Percentiles rank a stretch among this genome's conserved stretches.
These are phyloP conservation scores for Inonotus hispidus DNA, from an alignment of 1,284 basidiomycete species.

Conservation along the genomic window DNA sequence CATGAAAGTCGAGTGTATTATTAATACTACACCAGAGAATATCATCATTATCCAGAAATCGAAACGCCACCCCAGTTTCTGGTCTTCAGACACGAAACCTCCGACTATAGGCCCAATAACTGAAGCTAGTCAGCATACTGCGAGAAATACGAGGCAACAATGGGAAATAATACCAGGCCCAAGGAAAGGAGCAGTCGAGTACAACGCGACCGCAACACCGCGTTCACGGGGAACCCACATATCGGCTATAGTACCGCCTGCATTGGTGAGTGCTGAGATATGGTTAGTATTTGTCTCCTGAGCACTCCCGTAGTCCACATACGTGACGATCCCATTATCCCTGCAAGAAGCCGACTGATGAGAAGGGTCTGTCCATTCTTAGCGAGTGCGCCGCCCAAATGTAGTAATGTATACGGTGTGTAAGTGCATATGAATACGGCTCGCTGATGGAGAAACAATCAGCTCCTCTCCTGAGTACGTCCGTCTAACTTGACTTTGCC, in stretches of 20 bases:
- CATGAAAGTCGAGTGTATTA: conserved; percentile 40
- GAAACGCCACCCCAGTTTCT: conserved; percentile 56
- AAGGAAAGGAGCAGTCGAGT: conserved; percentile 64
- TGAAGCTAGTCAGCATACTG: conserved; percentile 20
- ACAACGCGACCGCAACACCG: conserved; percentile 54
- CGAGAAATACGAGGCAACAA: conserved; percentile 1
- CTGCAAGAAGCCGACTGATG: conserved; percentile 51
- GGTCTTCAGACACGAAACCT: conserved; percentile 50
- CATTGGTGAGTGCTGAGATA: conserved; percentile 49
- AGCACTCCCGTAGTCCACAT: conserved; percentile 20
- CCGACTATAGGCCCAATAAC: conserved; percentile 62
- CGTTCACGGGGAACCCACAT: conserved; percentile 55
- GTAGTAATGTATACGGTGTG: conserved; percentile 53
- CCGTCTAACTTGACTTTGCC: conserved; percentile 5
- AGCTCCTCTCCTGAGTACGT: no score
- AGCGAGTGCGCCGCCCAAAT: conserved; percentile 58
- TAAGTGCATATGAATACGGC: conserved; percentile 53
- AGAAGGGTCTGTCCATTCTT: conserved; percentile 56
- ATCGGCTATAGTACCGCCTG: conserved; percentile 56
- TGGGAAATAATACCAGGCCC: conserved; percentile 48
- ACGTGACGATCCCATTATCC: conserved; percentile 58
- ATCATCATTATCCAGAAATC: conserved; percentile 71
- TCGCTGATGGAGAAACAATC: conserved; percentile 30
- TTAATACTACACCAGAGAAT: conserved; percentile 44
- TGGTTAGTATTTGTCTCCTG: conserved; percentile 13